Base-by-base conservation (phyloP, 441 rosid species). In the Pelargonium citronellum region DNA sequence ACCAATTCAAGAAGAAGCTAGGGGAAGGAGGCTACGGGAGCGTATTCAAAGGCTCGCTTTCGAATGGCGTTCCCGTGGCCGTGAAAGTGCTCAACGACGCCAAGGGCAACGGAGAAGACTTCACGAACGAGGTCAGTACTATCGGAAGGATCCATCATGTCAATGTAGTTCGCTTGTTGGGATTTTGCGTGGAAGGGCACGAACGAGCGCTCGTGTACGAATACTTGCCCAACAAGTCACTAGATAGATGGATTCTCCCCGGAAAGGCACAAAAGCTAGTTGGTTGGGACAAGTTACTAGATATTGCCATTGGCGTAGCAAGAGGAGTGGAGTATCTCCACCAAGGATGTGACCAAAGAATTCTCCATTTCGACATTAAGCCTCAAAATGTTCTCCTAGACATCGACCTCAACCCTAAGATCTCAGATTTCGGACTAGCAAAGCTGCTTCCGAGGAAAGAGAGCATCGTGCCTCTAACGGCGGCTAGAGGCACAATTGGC, bases 351-450 rank as follows among this genome's bases (percentile, higher is more conserved):
- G 79, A 68, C 24, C 77, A 64, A 17, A 77, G 77, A 67, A 82
- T 82, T 20, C 61, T 80, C 41, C 85, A 84, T 72, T 78, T 80
- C 6, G 81, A 83, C 69, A 81, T 83, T 0, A 81, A 81, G 17
- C 84, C 86, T 16, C 79, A 78, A 4, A 78, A 81, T 69, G 72
- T 77, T 1, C 69, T 78, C 27, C 70, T 79, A 1, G 82, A 84
- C 53, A 73, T 70, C 67, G 73, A 76, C 0, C 75, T 79, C 43
- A 34, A 68, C 39, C 86, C 85, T 0, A 79, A 83, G 67, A 79
- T 81, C 7, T 71, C 80, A 1, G 82, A 78, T 46, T 81, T 81
- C 4, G 79, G 79, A 1, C 75, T 84, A 1, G 77, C 87, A n/a
- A 79, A 71, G 43, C 66, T 81, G 0, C 64, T 77, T 20, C 43